Conservation (phyloP, 805 yeast genomes). For the Cyberlindnera suaveolens region DNA sequence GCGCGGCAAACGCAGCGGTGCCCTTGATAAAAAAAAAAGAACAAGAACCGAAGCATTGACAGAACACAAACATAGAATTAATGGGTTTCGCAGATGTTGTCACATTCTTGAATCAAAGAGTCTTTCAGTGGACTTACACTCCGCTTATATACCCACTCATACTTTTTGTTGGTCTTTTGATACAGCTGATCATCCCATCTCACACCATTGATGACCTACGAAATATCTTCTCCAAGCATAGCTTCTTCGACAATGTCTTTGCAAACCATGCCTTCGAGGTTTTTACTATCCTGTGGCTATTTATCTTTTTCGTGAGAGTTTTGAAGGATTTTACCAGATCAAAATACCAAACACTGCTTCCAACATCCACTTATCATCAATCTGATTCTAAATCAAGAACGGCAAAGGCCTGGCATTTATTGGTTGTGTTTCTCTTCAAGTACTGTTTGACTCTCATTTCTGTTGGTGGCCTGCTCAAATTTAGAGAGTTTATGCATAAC, state of each 20-base stretch:
- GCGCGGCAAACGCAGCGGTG: too few relatives aligned
- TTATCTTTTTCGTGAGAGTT: slow-evolving; percentile 2
- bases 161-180: neutral
- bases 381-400: neutral
- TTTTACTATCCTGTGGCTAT: slow-evolving; percentile 7
- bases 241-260: slow-evolving; percentile 12
- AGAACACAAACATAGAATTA: too few relatives aligned
- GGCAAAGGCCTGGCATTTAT: neutral
- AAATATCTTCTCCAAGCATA: slow-evolving; percentile 8
- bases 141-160: neutral
- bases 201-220: neutral
- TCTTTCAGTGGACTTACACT: neutral
- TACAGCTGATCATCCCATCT: neutral
- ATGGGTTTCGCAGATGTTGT: neutral
- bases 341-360: slow-evolving; percentile 4
- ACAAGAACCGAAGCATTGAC: too few relatives aligned
- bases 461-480: neutral
- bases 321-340: slow-evolving; percentile 2
- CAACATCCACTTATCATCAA: neutral
- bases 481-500: neutral
- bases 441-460: neutral
- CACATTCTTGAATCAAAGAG: neutral
- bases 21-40: too few relatives aligned
- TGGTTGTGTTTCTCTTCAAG: neutral
- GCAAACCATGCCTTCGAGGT: slow-evolving; percentile 14